phyloP scores from a whole-genome alignment of 768 basidiomycete species.

The Tulasnella sp. region DNA sequence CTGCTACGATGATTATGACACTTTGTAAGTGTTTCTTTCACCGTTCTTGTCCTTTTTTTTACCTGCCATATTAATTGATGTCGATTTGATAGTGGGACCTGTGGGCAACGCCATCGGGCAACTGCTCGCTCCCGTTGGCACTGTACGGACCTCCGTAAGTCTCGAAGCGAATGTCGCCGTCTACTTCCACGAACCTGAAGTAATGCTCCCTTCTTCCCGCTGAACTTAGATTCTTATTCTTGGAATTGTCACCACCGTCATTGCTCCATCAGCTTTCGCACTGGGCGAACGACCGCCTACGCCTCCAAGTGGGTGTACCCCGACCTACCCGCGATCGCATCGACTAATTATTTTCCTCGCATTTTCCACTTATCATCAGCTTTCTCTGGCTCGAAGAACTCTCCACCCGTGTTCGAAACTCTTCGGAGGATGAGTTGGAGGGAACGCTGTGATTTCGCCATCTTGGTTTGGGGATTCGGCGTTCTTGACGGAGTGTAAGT shows the following conservation, averaged over 20 bases:
- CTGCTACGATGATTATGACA: slow-evolving; percentile 57
- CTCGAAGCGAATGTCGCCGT: not conserved
- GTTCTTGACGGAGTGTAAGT: slow-evolving; percentile 52
- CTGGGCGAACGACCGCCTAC: slow-evolving; percentile 57
- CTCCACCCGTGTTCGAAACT: slow-evolving; percentile 23
- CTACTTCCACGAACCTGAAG: slow-evolving; percentile 35
- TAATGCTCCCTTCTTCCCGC: not conserved
- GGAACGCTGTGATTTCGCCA: slow-evolving; percentile 64
- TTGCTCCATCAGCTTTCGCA: slow-evolving; percentile 50
- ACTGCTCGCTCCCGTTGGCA: slow-evolving; percentile 56
- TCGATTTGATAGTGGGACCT: slow-evolving; percentile 48
- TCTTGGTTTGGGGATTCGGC: slow-evolving; percentile 54
- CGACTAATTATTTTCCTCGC: not conserved
- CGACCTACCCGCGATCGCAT: too few relatives aligned
- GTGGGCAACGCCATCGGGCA: slow-evolving; percentile 70
- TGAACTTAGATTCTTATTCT: slow-evolving; percentile 35
- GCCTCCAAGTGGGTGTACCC: slow-evolving; percentile 65
- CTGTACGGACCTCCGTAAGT: slow-evolving; percentile 49
- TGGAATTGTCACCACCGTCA: slow-evolving; percentile 62
- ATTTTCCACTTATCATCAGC: slow-evolving; percentile 19
- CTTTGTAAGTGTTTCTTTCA: slow-evolving; percentile 32
- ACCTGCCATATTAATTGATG: not conserved
- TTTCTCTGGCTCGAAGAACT: slow-evolving; percentile 25
- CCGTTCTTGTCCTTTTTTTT: not conserved
- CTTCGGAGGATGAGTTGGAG: slow-evolving; percentile 44